phyloP scores from a whole-genome alignment of 495 filamentous ascomycete species.

The Pyrenula massariospora region DNA sequence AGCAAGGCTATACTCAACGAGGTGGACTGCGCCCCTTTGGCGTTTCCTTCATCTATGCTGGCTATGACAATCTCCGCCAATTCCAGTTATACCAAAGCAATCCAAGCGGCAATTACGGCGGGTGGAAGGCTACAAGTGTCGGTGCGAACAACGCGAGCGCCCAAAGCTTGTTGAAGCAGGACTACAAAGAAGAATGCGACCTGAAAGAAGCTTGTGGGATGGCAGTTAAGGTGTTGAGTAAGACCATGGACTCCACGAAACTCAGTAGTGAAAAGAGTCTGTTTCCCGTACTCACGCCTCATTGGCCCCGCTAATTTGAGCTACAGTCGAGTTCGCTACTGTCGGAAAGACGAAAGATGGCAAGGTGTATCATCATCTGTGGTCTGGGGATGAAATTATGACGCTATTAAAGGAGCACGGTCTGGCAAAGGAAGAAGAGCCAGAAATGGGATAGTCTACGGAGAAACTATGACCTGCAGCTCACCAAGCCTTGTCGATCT shows the following conservation, averaged over 20 bases:
- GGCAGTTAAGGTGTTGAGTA: slow-evolving; percentile 98
- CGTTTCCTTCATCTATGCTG: slow-evolving; percentile 98
- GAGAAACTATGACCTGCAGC: slow-evolving; percentile 12
- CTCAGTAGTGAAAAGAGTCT: slow-evolving; percentile 97
- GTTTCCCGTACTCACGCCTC: slow-evolving; percentile 12
- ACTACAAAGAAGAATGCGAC: slow-evolving; percentile 96
- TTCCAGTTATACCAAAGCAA: slow-evolving; percentile 99
- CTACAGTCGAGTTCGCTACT: slow-evolving; percentile 90
- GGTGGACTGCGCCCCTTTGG: slow-evolving; percentile 95
- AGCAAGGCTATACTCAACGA: slow-evolving; percentile 99
- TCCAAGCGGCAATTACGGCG: slow-evolving; percentile 97
- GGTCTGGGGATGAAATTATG: slow-evolving; percentile 94
- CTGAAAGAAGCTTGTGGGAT: slow-evolving; percentile 93
- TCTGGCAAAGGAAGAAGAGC: slow-evolving; percentile 75
- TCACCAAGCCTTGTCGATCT: slow-evolving; percentile 9
- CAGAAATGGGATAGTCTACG: slow-evolving; percentile 46
- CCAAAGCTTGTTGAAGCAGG: slow-evolving; percentile 95
- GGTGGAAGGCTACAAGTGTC: slow-evolving; percentile 97
- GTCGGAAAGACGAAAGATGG: slow-evolving; percentile 90
- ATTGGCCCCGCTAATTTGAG: background rate
- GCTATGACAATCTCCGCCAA: slow-evolving; percentile 86
- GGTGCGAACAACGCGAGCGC: slow-evolving; percentile 97
- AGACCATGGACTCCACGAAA: slow-evolving; percentile 99
- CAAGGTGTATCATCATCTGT: slow-evolving; percentile 94
- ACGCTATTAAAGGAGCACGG: slow-evolving; percentile 89